Base-by-base conservation (phyloP, 306 rosid species). In the Cercis canadensis region DNA sequence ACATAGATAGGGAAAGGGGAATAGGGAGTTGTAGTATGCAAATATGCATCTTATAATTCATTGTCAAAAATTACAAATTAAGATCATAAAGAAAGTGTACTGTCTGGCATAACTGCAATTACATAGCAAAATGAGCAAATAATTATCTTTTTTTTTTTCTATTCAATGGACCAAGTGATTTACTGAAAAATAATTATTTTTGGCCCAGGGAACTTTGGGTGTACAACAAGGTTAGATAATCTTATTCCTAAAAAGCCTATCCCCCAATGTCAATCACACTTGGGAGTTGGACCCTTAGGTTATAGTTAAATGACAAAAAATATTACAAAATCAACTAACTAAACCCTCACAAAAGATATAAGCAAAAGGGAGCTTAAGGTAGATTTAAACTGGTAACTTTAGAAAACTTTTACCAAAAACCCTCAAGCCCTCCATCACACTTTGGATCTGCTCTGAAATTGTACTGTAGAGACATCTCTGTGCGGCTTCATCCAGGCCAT, bases 401-500 rank as follows among this genome's bases (percentile, higher is more conserved):
- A 7, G 15, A 12, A 37, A 13, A 21, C 62, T 53, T 53, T 51
- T 66, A 34, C 34, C 57, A 21, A 51, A 33, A 36, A 50, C 62
- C 11, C 72, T 50, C 12, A 66, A 50, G 33, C 19, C 33, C 36
- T 94, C 99, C 96, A 94, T 80, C 76, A 68, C 81, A 46, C 55
- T 70, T 59, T 73, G 88, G 46, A 94, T 94, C 75, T 84, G 69
- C 71, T 87, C 89, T 1, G 97, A 87, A 75, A 94, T 82, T 65
- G 81, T 44, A 21, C 71, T 39, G 79, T 91, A 94, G 57, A 94
- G 87, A 74, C 65, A 77, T 85, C 84, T 87, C 76, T 83, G 92
- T 0, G 92, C 92, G 55, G 91, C 87, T 86, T 94, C 97, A 62
- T 94, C 91, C 81, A 87, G 60, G 65, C 84, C 88, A 55, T 76